A percentile compares a stretch with the other conserved stretches of the same genome.
Conservation (phyloP, 1,284 basidiomycete genomes). For the Microbotryomycetes sp. region DNA sequence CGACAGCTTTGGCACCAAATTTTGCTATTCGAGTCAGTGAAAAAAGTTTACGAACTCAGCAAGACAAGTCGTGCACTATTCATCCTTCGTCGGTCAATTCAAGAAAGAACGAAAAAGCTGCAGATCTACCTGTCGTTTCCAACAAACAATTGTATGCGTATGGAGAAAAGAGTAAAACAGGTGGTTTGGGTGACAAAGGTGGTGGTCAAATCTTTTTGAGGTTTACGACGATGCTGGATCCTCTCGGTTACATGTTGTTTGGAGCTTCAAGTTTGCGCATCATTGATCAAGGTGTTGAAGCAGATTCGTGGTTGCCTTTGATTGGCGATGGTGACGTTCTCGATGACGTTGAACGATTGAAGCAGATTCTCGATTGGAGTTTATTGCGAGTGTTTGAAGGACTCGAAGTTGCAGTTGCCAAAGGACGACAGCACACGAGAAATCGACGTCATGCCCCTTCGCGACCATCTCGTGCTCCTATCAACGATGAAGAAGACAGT, state of each 20-base stretch:
- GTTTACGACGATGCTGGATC: constrained; percentile 72
- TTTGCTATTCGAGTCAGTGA: constrained; percentile 78
- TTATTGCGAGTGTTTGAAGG: constrained; percentile 91
- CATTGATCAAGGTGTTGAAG: constrained; percentile 49
- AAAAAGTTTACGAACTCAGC: constrained; percentile 65
- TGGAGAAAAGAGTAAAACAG: constrained; percentile 75
- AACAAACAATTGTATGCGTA: constrained; percentile 74
- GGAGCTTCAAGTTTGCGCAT: constrained; percentile 66
- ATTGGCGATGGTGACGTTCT: constrained; percentile 67
- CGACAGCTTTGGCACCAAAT: constrained; percentile 85
- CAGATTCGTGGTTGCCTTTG: constrained; percentile 87
- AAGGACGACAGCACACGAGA: not conserved
- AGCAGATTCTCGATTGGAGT: constrained; percentile 71
- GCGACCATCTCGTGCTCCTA: constrained; percentile 14
- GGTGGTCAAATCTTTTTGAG: constrained; percentile 63
- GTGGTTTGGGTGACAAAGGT: constrained; percentile 46
- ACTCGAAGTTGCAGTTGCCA: constrained; percentile 44
- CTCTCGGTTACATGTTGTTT: constrained; percentile 85
- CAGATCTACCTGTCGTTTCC: constrained; percentile 40
- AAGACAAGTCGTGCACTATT: constrained; percentile 75
- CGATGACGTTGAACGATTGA: constrained; percentile 78
- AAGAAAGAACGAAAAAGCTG: constrained; percentile 55
- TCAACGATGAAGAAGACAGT: constrained; percentile 25
- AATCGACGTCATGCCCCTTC: not conserved
- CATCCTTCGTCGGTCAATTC: constrained; percentile 84